Conservation (phyloP, 805 yeast species). For the Pichia eremophila region DNA sequence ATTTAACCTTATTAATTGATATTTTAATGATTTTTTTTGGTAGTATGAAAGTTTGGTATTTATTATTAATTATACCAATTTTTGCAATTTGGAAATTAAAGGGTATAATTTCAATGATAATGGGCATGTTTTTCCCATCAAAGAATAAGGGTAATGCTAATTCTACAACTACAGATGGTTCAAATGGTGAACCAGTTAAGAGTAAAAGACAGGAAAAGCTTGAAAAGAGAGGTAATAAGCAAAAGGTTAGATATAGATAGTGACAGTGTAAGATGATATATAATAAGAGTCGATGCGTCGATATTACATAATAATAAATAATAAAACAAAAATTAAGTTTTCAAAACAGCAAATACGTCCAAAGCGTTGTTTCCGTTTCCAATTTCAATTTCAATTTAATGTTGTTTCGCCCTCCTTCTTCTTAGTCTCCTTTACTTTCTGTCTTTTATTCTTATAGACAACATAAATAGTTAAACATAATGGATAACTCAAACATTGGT, state of each 20-base stretch:
- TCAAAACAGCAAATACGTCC: no score
- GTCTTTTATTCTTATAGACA: neutral
- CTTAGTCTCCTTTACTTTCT: neutral
- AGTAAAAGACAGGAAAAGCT: constrained; percentile 31
- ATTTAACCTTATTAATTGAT: constrained; percentile 52
- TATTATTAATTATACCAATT: constrained; percentile 42
- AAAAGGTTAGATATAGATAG: constrained; percentile 9
- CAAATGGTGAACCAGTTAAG: constrained; percentile 6
- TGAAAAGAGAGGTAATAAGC: constrained; percentile 26
- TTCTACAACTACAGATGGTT: neutral
- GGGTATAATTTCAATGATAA: constrained; percentile 26
- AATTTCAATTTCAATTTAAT: neutral
- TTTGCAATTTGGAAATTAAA: constrained; percentile 40
- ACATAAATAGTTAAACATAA: neutral
- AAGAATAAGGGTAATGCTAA: neutral
- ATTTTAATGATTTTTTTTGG: constrained; percentile 46
- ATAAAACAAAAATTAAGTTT: no score
- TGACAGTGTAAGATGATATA: no score
- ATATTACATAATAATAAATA: no score
- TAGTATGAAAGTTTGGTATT: constrained; percentile 49
- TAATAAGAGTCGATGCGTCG: no score
- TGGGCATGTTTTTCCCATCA: constrained; percentile 14
- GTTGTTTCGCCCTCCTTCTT: neutral
- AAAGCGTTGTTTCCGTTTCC: no score
- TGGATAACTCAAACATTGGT: neutral